Percentiles rank a stretch among this genome's conserved stretches.
Conservation (phyloP, 108 stramenopile genomes). For the Stephanodiscus minutulus region DNA sequence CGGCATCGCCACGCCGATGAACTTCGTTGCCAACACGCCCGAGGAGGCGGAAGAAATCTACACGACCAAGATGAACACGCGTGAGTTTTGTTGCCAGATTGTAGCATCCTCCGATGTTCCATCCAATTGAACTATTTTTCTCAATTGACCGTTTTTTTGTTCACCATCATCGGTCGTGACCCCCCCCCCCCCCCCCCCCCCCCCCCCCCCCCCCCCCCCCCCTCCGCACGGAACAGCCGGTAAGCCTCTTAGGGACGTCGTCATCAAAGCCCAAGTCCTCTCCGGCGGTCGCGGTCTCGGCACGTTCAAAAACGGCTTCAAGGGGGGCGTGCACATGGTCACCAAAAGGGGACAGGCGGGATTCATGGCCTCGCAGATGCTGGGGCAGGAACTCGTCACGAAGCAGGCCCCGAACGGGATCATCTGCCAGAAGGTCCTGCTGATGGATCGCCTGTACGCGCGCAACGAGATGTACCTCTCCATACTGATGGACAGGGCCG, state of each 20-base stretch:
- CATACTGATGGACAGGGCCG: slow-evolving; percentile 79
- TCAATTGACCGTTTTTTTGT: neutral
- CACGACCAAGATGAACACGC: slow-evolving; percentile 55
- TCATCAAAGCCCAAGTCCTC: slow-evolving; percentile 90
- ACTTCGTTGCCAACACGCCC: slow-evolving; percentile 64
- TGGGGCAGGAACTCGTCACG: slow-evolving; percentile 81
- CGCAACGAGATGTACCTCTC: slow-evolving; percentile 81
- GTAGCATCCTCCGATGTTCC: neutral
- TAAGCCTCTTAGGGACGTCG: slow-evolving; percentile 40
- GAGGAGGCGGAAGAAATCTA: slow-evolving; percentile 78
- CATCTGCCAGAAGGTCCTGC: slow-evolving; percentile 61
- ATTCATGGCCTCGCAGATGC: slow-evolving; percentile 76
- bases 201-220: too few species aligned
- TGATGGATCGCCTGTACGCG: slow-evolving; percentile 85
- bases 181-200: neutral
- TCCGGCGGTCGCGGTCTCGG: slow-evolving; percentile 87
- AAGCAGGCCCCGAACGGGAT: slow-evolving; percentile 72
- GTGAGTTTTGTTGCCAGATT: slow-evolving; percentile 45
- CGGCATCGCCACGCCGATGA: slow-evolving; percentile 66
- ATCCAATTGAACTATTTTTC: too few species aligned
- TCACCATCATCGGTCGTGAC: neutral
- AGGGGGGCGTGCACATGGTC: slow-evolving; percentile 89
- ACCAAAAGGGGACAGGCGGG: slow-evolving; percentile 56
- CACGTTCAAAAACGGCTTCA: slow-evolving; percentile 80
- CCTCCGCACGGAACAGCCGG: slow-evolving; percentile 17